Conservation (phyloP, 2,329 filamentous ascomycete genomes). For the Colletotrichum magnum region DNA sequence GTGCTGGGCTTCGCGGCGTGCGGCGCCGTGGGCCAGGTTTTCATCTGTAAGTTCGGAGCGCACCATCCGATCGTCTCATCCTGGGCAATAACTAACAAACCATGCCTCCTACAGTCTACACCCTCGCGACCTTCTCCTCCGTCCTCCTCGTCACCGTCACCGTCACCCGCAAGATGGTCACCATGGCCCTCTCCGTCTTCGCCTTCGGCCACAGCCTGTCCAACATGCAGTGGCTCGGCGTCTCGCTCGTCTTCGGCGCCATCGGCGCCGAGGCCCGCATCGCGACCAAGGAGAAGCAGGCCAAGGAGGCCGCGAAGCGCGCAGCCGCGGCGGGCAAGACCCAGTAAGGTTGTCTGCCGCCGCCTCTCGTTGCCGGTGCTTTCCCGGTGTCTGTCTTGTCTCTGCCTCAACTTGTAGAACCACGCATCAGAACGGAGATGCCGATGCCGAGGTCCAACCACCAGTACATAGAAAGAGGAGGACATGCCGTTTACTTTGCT, state of each 20-base stretch:
- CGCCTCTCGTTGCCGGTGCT: not conserved
- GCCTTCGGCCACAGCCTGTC: slow-evolving; percentile 92
- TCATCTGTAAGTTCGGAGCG: slow-evolving; percentile 78
- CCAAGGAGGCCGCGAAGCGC: slow-evolving; percentile 78
- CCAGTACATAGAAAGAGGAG: no score
- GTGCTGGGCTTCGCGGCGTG: slow-evolving; percentile 91
- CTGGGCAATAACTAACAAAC: not conserved
- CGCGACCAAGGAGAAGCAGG: slow-evolving; percentile 84
- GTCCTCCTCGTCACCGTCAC: slow-evolving; percentile 95
- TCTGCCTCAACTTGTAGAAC: no score
- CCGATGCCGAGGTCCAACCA: no score
- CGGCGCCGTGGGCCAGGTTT: slow-evolving; percentile 94
- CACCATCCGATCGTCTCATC: slow-evolving; percentile 7
- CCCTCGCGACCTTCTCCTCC: slow-evolving; percentile 90
- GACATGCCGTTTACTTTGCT: no score
- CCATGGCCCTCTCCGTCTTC: slow-evolving; percentile 96
- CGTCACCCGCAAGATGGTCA: slow-evolving; percentile 98
- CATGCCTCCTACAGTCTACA: slow-evolving; percentile 74
- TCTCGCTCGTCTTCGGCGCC: slow-evolving; percentile 93
- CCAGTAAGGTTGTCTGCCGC: slow-evolving; percentile 38
- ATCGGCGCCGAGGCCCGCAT: slow-evolving; percentile 92
- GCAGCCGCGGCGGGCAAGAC: slow-evolving; percentile 51
- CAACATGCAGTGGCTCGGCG: slow-evolving; percentile 93
- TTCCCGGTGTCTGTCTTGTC: no score
- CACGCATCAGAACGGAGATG: no score